Percentiles rank a stretch among this genome's conserved stretches.
Conservation (phyloP, 768 basidiomycete genomes). For the Coprinopsis strossmayeri region DNA sequence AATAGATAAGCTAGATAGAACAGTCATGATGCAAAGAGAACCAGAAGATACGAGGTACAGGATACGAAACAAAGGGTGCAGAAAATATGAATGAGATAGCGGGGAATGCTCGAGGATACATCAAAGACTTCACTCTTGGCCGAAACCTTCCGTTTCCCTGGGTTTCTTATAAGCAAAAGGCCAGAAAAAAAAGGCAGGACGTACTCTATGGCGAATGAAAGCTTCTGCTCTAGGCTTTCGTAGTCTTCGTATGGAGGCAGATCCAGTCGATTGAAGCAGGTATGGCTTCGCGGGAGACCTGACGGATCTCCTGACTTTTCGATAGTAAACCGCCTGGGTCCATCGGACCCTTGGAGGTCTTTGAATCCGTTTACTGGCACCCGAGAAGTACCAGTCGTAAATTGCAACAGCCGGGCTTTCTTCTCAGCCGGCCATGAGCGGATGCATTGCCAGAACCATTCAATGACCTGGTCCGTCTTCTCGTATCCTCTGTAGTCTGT, state of each 20-base stretch:
- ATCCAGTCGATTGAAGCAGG: slow-evolving; percentile 89
- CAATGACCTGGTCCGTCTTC: slow-evolving; percentile 81
- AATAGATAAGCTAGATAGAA: slow-evolving; percentile 1
- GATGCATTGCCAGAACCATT: slow-evolving; percentile 95
- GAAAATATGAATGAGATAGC: too few species aligned
- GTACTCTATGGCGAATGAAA: slow-evolving; percentile 79
- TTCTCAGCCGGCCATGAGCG: slow-evolving; percentile 87
- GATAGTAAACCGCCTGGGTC: slow-evolving; percentile 88
- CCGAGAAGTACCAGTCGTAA: slow-evolving; percentile 82
- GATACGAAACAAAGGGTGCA: neutral
- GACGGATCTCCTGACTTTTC: slow-evolving; percentile 90
- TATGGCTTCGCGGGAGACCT: slow-evolving; percentile 85
- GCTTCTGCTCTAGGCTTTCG: slow-evolving; percentile 78
- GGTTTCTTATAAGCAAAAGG: slow-evolving; percentile 5
- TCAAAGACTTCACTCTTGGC: slow-evolving; percentile 38
- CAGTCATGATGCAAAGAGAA: neutral
- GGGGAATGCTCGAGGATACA: neutral
- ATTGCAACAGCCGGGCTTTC: slow-evolving; percentile 81
- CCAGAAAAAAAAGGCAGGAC: slow-evolving; percentile 20
- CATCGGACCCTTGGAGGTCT: slow-evolving; percentile 90
- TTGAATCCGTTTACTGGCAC: slow-evolving; percentile 93
- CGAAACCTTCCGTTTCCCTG: slow-evolving; percentile 77
- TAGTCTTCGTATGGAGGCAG: slow-evolving; percentile 87
- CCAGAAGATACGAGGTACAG: neutral
- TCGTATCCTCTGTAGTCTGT: slow-evolving; percentile 89